These are phyloP conservation scores for Umbelopsis sp. DNA, from an alignment of 371 early-diverging fungal species.

Conservation along the genomic window DNA sequence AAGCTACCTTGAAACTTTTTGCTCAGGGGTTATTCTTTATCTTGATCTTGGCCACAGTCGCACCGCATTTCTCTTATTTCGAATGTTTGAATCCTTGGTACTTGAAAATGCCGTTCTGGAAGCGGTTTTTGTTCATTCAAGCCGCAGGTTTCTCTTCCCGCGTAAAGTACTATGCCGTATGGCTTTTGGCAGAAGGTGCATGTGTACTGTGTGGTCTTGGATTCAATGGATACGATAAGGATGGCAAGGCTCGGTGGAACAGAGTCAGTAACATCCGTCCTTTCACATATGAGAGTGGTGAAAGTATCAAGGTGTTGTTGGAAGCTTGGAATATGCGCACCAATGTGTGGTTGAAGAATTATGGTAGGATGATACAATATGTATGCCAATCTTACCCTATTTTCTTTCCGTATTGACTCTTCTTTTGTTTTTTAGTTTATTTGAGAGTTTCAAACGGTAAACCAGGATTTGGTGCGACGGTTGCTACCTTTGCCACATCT, in stretches of 20 bases:
- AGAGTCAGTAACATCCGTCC: constrained; percentile 76
- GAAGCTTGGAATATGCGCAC: constrained; percentile 92
- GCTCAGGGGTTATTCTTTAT: constrained; percentile 43
- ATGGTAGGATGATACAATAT: constrained; percentile 21
- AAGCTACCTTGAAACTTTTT: constrained; percentile 39
- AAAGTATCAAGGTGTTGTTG: constrained; percentile 68
- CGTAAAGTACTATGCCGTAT: constrained; percentile 84
- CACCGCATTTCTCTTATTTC: constrained; percentile 42
- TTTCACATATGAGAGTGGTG: constrained; percentile 69
- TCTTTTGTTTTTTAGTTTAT: constrained; percentile 56
- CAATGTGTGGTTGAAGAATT: constrained; percentile 82
- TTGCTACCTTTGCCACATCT: constrained; percentile 79
- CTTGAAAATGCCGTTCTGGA: constrained; percentile 25
- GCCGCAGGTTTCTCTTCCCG: constrained; percentile 70
- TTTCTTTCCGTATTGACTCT: not conserved
- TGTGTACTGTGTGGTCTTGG: constrained; percentile 86
- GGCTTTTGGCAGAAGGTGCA: constrained; percentile 87
- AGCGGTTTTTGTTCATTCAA: constrained; percentile 61
- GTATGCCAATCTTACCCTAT: no score
- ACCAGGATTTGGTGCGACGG: constrained; percentile 53
- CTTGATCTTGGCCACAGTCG: constrained; percentile 33
- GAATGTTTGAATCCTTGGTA: constrained; percentile 41
- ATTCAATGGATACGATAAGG: constrained; percentile 70
- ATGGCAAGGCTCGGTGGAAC: constrained; percentile 55
- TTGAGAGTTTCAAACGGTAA: constrained; percentile 63